Conservation (phyloP, 768 basidiomycete genomes). For the Polyporus arcularius region DNA sequence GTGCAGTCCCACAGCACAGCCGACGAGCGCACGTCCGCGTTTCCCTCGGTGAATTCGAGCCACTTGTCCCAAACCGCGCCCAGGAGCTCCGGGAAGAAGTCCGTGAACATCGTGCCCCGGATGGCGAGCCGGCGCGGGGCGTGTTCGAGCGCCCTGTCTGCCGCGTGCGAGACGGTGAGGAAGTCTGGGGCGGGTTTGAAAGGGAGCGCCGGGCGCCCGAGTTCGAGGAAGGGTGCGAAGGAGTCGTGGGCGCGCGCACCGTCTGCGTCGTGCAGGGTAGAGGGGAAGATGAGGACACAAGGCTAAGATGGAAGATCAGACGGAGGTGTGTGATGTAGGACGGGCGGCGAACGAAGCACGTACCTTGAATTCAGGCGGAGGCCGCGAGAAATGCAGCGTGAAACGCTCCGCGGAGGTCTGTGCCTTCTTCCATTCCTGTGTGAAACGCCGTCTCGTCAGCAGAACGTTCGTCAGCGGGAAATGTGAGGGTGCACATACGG, state of each 20-base stretch:
- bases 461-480: neutral
- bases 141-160: slow-evolving; percentile 13
- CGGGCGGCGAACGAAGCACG: neutral
- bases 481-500: neutral
- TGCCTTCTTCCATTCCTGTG: slow-evolving; percentile 12
- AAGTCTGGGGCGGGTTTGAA: slow-evolving; percentile 15
- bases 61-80: slow-evolving; percentile 16
- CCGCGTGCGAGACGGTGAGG: slow-evolving; percentile 18
- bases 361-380: slow-evolving; percentile 21
- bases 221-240: slow-evolving; percentile 20
- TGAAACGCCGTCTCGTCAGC: neutral
- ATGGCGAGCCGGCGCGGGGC: slow-evolving; percentile 20
- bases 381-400: slow-evolving; percentile 19
- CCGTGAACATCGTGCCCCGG: slow-evolving; percentile 18
- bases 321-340: no score
- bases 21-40: slow-evolving; percentile 17
- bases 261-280: slow-evolving; percentile 14
- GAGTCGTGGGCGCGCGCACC: slow-evolving; percentile 14
- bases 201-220: slow-evolving; percentile 17
- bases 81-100: slow-evolving; percentile 18
- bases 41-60: slow-evolving; percentile 19
- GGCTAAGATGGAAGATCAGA: slow-evolving; percentile 3
- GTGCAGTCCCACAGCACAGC: slow-evolving; percentile 21
- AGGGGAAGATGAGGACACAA: slow-evolving; percentile 14
- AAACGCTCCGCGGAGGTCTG: slow-evolving; percentile 16